Evolutionary conservation across 139 green algal genomes (phyloP), one percentile per base, ranked within the genome.

Genomic region (Chlorella sp.): DNA sequence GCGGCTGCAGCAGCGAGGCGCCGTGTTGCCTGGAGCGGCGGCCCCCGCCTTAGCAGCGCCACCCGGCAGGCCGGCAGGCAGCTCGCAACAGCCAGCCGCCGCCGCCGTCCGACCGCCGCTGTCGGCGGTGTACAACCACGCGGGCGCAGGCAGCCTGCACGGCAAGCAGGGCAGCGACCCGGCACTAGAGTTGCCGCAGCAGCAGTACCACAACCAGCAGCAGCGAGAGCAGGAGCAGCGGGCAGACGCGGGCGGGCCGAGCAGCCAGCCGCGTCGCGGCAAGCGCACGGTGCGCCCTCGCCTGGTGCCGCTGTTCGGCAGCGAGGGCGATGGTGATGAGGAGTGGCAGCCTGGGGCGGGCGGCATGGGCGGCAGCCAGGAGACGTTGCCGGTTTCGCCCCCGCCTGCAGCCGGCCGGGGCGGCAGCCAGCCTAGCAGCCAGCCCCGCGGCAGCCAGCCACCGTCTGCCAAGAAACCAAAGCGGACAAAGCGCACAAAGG

Each of bases 161-260:
- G 83, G 83, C 83, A 39, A 40, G 24, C 60, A 37, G 60, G 34
- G 39, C 83, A 80, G 83, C n/a, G 37, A 32, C 0, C 7, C 79
- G 36, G 16, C 77, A 30, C 28, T 32, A 1, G 40, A 86, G 21
- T 30, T 24, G 22, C 80, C 32, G 32, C 53, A 48, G 30, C 32
- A 32, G 14, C 64, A 88, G 83, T 80, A 88, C 64, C 83, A 88
- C 39, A 66, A 80, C 24, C 83, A 88, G 83, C 64, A 64, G 30
- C 64, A 88, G 66, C 37, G n/a, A 39, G 34, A 75, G 39, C 22
- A 80, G 83, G 2, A 4, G 64, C 64, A 73, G 53, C 32, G 77
- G 32, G 21, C 26, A 68, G 9, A 37, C 39, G 21, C 21, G 40
- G 40, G 39, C 15, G 39, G 5, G 24, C 34, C 78, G 24, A 12